These are phyloP conservation scores for Sequoia sempervirens DNA, from an alignment of 75 land plant species.

Conservation along the genomic window DNA sequence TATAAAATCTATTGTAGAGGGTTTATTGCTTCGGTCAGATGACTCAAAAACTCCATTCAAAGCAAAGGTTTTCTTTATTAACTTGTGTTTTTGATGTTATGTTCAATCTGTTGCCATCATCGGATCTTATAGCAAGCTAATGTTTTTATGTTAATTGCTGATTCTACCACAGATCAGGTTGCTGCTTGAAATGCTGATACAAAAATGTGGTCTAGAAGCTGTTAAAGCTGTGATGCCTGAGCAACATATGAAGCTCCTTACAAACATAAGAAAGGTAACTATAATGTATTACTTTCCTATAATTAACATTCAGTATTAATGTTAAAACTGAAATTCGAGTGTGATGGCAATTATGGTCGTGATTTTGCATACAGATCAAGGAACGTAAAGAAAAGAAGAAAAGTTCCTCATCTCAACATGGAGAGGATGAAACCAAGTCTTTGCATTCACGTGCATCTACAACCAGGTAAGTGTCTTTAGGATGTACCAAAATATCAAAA, in stretches of 20 bases:
- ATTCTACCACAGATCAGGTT: conserved; percentile 53
- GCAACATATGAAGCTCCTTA: conserved; percentile 91
- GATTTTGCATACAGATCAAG: conserved; percentile 40
- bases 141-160: not conserved
- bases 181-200: conserved; percentile 85
- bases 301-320: not conserved
- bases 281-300: not conserved
- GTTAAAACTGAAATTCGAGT: not conserved
- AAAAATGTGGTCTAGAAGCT: conserved; percentile 88
- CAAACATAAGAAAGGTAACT: conserved; percentile 81
- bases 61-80: conserved; percentile 58
- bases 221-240: conserved; percentile 89
- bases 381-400: conserved; percentile 66
- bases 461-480: conserved; percentile 34
- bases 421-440: conserved; percentile 52
- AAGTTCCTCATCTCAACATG: conserved; percentile 42
- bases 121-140: not conserved
- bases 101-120: not conserved
- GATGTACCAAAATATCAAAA: not conserved
- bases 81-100: not conserved
- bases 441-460: conserved; percentile 66
- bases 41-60: conserved; percentile 80
- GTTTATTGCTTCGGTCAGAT: conserved; percentile 84
- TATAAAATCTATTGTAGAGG: conserved; percentile 67
- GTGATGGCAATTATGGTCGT: not conserved